Base-by-base conservation (phyloP, 345 rosid genomes). In the Cardamine resedifolia region DNA sequence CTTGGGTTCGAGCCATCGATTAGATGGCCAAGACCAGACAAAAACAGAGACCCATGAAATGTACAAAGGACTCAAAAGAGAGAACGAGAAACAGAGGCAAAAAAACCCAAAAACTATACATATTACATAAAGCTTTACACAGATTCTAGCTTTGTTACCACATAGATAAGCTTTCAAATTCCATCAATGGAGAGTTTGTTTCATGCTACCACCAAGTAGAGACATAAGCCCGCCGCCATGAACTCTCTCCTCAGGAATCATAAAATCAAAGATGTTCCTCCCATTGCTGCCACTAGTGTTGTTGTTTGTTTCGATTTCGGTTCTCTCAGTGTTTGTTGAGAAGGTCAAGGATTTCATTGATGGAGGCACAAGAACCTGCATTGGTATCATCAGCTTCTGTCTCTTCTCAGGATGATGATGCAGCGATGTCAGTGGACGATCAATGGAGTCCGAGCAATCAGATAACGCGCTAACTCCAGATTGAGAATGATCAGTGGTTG, bases 141-240 rank as follows among this genome's bases (percentile, higher is more conserved):
- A 64, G 51, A 61, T 45, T 75, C 64, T 61, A 68, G 73, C 63
- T 41, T 58, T 19, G 58, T 44, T n/a, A 70, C 60, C 71, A 66
- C 57, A 64, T 9, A 31, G 27, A 33, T 39, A 60, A 61, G 65
- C 66, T 77, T 78, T 85, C 80, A 85, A 50, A 81, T 73, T 78
- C 87, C 88, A 73, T 85, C 85, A 39, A 83, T 69, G 34, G 88
- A 79, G 66, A 80, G 81, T 79, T 78, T 87, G 79, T 77, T 82
- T 87, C 76, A 89, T 73, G 79, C 74, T 87, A 38, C 96, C 96
- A 56, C 86, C 83, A 47, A 91, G 84, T 78, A 94, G 72, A 70
- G 93, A 91, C 98, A 94, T 85, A 18, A 91, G 91, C 30, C 86
- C 88, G 0, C 97, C 99, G 0, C 99, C 99, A 39, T 94, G 99